phyloP scores from a whole-genome alignment of 2,329 filamentous ascomycete species.

The Grosmannia huntii region DNA sequence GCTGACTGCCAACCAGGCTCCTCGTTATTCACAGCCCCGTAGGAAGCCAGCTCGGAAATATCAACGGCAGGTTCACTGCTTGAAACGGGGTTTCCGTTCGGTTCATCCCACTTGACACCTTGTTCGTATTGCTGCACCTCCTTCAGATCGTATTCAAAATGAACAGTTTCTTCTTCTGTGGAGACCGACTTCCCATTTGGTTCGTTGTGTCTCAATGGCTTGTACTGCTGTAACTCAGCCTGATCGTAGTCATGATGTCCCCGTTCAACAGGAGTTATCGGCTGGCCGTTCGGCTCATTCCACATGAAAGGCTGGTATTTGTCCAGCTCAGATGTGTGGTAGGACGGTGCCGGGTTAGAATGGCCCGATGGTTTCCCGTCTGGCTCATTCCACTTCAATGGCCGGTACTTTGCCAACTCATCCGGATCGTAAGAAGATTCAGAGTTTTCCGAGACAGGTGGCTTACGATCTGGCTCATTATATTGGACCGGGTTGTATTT shows the following conservation, averaged over 20 bases:
- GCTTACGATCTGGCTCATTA: slow-evolving; percentile 19
- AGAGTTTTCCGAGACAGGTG: slow-evolving; percentile 1
- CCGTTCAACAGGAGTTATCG: background rate
- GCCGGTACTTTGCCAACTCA: slow-evolving; percentile 12
- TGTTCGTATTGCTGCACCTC: background rate
- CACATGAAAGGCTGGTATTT: background rate
- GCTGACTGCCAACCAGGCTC: slow-evolving; percentile 12
- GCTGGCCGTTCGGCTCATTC: slow-evolving; percentile 12
- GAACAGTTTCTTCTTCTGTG: background rate
- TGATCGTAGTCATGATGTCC: slow-evolving; percentile 20
- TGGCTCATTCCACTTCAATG: slow-evolving; percentile 11
- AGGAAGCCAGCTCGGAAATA: slow-evolving; percentile 6
- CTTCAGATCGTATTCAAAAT: background rate
- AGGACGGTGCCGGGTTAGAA: background rate
- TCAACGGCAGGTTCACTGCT: too few relatives aligned
- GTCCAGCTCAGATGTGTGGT: slow-evolving; percentile 9
- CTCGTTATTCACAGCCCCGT: slow-evolving; percentile 18
- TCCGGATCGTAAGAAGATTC: slow-evolving; percentile 1
- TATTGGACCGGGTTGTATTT: slow-evolving; percentile 18
- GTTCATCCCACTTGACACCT: background rate
- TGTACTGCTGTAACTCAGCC: slow-evolving; percentile 24
- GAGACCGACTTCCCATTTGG: slow-evolving; percentile 14
- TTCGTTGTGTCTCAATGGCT: slow-evolving; percentile 22
- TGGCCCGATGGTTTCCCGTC: slow-evolving; percentile 1
- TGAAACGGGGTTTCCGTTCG: background rate